phyloP scores from a whole-genome alignment of 495 filamentous ascomycete genomes.

The Neurospora hispaniola region DNA sequence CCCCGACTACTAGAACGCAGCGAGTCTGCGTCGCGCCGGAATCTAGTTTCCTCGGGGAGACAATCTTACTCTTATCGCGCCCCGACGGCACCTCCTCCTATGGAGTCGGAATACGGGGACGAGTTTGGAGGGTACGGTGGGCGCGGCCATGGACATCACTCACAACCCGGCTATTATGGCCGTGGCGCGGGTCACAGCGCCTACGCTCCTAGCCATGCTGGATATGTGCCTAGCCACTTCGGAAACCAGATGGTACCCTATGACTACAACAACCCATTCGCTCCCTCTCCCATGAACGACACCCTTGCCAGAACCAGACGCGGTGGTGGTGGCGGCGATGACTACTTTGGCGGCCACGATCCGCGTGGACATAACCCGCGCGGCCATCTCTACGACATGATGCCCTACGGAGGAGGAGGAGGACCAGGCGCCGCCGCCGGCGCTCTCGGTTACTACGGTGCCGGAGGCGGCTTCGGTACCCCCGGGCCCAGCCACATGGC shows the following conservation, averaged over 20 bases:
- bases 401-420: constrained; percentile 26
- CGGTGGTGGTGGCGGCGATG: constrained; percentile 16
- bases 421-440: constrained; percentile 13
- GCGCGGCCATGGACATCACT: constrained; percentile 20
- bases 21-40: constrained; percentile 26
- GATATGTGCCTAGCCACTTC: constrained; percentile 19
- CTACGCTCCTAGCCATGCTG: constrained; percentile 36
- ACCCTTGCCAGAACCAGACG: background rate
- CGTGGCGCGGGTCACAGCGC: constrained; percentile 15
- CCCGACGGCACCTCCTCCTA: constrained; percentile 29
- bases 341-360: constrained; percentile 27
- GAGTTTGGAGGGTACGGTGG: constrained; percentile 27
- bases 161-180: constrained; percentile 28
- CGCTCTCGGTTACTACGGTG: constrained; percentile 17
- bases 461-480: constrained; percentile 14
- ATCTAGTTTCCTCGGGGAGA: constrained; percentile 25
- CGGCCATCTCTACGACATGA: constrained; percentile 32
- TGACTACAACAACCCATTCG: constrained; percentile 32
- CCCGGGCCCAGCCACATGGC: constrained; percentile 26
- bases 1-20: constrained; percentile 10
- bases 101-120: constrained; percentile 37
- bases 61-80: constrained; percentile 25
- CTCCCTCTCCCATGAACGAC: constrained; percentile 16
- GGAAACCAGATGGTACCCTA: constrained; percentile 36
- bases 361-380: constrained; percentile 26